Evolutionary conservation across 352 stramenopile genomes (phyloP).

Genomic region (Globisporangium lucens): DNA sequence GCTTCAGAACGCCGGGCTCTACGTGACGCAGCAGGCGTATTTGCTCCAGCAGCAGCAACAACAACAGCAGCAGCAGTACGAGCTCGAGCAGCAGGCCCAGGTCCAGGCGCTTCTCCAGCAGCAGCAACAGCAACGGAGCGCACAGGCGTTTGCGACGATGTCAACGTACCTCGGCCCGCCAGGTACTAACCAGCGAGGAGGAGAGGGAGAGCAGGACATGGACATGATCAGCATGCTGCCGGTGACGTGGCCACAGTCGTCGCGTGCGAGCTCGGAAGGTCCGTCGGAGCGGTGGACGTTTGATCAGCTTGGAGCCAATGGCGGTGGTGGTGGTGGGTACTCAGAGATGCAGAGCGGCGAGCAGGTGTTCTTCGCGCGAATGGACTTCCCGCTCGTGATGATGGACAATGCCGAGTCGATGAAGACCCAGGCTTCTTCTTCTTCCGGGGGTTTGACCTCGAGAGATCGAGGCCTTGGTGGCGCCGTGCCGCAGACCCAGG

Average conservation of each 20-base stretch:
- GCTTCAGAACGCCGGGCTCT: constrained; percentile 5
- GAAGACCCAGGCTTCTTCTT: background rate
- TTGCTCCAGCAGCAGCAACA: background rate
- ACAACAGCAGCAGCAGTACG: background rate
- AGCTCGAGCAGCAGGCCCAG: background rate
- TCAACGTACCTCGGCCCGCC: background rate
- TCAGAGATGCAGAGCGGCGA: background rate
- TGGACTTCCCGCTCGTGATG: background rate
- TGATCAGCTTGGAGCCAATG: background rate
- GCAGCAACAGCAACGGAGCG: background rate
- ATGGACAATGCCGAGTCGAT: background rate
- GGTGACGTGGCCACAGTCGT: background rate
- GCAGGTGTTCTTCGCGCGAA: constrained; percentile 6
- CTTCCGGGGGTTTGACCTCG: background rate
- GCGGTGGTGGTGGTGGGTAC: background rate
- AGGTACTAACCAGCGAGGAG: background rate
- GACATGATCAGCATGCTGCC: background rate
- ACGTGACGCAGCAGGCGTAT: background rate
- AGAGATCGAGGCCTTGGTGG: background rate
- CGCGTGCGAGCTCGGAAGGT: background rate
- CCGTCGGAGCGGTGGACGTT: background rate
- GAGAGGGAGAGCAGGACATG: background rate
- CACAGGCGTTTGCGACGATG: background rate
- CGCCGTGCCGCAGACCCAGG: background rate
- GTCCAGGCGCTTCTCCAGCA: background rate